Percentiles rank a stretch among this genome's conserved stretches.
These are phyloP conservation scores for Purpureocillium lavendulum DNA, from an alignment of 2,329 filamentous ascomycete species.

Conservation along the genomic window DNA sequence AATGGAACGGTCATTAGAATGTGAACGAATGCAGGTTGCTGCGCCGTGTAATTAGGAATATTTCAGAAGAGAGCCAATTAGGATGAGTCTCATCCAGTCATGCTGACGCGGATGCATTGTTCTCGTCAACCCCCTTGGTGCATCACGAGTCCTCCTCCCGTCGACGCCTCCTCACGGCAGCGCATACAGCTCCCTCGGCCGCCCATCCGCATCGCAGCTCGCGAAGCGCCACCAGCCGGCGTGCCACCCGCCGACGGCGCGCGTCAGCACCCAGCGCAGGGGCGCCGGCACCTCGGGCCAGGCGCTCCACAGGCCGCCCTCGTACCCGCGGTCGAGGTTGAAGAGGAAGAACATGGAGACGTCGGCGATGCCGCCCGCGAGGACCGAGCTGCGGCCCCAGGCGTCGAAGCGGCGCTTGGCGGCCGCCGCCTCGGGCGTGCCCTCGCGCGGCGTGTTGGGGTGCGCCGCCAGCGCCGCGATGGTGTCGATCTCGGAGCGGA, in stretches of 20 bases:
- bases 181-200: slow-evolving; percentile 45
- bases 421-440: slow-evolving; percentile 31
- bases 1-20: too few relatives aligned
- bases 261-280: slow-evolving; percentile 50
- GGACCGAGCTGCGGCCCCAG: slow-evolving; percentile 55
- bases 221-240: slow-evolving; percentile 56
- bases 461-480: slow-evolving; percentile 41
- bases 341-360: slow-evolving; percentile 57
- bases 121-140: too few relatives aligned
- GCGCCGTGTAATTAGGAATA: too few relatives aligned
- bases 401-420: slow-evolving; percentile 45
- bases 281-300: slow-evolving; percentile 58
- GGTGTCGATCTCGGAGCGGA: slow-evolving; percentile 45
- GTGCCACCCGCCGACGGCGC: slow-evolving; percentile 47
- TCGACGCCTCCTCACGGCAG: slow-evolving; percentile 14
- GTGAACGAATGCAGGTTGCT: too few relatives aligned
- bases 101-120: too few relatives aligned
- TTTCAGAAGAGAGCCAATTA: too few relatives aligned
- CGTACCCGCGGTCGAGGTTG: slow-evolving; percentile 52
- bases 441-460: slow-evolving; percentile 38
- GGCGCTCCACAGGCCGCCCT: slow-evolving; percentile 50
- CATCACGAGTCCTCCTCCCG: too few relatives aligned
- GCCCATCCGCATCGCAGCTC: slow-evolving; percentile 46
- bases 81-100: too few relatives aligned
- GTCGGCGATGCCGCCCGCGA: slow-evolving; percentile 49